Evolutionary conservation across 768 basidiomycete genomes (phyloP).

Genomic region (Favolaschia claudopus): DNA sequence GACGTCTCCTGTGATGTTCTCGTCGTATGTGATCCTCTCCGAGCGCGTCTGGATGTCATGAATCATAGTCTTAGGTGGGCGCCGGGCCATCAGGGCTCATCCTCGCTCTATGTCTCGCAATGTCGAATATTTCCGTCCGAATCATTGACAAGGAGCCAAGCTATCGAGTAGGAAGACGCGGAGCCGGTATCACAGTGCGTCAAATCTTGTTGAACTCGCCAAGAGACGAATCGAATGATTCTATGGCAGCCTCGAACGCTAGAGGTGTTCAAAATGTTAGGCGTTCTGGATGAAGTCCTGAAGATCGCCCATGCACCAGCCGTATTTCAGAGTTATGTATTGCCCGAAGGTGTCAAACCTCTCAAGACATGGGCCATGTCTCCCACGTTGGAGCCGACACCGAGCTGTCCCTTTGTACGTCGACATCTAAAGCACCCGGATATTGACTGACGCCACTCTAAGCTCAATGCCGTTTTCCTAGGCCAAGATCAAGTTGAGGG

Average conservation of each 20-base stretch:
- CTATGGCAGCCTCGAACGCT: slow-evolving; percentile 29
- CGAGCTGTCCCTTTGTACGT: slow-evolving; percentile 30
- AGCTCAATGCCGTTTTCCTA: slow-evolving; percentile 15
- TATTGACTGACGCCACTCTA: slow-evolving; percentile 18
- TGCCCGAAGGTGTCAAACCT: slow-evolving; percentile 12
- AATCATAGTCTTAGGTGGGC: slow-evolving; percentile 3
- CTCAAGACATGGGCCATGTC: slow-evolving; percentile 6
- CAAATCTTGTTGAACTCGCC: neutral
- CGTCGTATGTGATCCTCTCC: too few species aligned
- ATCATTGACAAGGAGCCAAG: slow-evolving; percentile 44
- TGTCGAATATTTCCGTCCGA: slow-evolving; percentile 42
- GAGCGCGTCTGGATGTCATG: too few species aligned
- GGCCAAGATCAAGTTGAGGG: slow-evolving; percentile 29
- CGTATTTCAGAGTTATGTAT: slow-evolving; percentile 10
- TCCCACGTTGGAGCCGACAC: slow-evolving; percentile 16
- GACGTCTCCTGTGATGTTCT: too few species aligned
- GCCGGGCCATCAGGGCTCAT: slow-evolving; percentile 21
- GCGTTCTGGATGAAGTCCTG: slow-evolving; percentile 25
- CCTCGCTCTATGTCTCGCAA: slow-evolving; percentile 24
- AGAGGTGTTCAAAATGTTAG: slow-evolving; percentile 34
- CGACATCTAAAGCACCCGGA: neutral
- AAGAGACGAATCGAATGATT: neutral
- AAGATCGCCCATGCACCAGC: neutral
- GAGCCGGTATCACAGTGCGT: slow-evolving; percentile 22
- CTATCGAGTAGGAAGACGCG: slow-evolving; percentile 23